Evolutionary conservation across 2,329 filamentous ascomycete genomes (phyloP), one percentile per base, ranked within the genome.

Genomic region (Hypoxylon sp.): DNA sequence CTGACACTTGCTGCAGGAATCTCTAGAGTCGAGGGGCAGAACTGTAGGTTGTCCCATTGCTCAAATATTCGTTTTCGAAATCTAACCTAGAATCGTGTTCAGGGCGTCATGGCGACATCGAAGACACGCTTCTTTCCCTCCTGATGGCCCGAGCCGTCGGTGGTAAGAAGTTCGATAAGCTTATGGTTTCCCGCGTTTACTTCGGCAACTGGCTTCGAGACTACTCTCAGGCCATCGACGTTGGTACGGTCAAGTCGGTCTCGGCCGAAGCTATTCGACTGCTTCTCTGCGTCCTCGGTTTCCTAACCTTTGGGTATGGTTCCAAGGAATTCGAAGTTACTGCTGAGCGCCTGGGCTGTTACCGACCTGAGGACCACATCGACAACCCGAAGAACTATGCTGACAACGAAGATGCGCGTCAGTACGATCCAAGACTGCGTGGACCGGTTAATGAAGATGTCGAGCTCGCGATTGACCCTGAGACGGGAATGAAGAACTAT

Each of bases 181-280:
- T 97, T 75, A 91, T 90, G 76, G 91, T 97, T 68, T 92, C 94
- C 69, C 88, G 94, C 66, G 92, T 96, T 69, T 97, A 97, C 83
- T 97, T 97, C 82, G 94, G 94, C 70, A 97, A 97, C 83, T 97
- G 94, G 94, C 87, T 97, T 32, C 88, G 87, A 64, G 94, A 97
- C 80, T 97, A 97, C 80, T 96, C 92, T 56, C 94, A 97, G 80
- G 94, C 94, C 66, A 92, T 97, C 73, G 94, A 97, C 78, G 92
- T 97, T 52, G 94, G 93, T 67, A 96, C 93, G 3, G 88, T 97
- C 80, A 97, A 97, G 82, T 88, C 90, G 73, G 94, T 97, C 68
- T 95, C 92, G 60, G 91, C 93, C 54, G 93, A 97, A 80, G 94
- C 94, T 63, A 97, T 97, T 75, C 90, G 94, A 32, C 91, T 97